Evolutionary conservation across 1,284 basidiomycete species (phyloP).

Genomic region (Nidula niveotomentosa): DNA sequence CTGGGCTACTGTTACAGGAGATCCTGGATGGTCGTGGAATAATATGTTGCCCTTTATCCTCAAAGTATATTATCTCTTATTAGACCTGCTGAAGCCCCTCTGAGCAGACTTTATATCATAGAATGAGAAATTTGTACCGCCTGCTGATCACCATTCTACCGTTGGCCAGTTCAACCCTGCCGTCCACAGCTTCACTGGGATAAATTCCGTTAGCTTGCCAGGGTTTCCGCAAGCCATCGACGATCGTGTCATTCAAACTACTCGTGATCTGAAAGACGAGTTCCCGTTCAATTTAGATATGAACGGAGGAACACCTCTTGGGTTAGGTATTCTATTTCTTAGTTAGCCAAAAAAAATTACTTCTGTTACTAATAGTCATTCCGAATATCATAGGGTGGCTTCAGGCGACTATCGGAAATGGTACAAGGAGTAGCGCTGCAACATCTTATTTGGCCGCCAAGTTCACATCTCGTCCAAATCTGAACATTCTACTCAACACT

Average conservation of each 20-base stretch:
- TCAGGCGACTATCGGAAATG: slow-evolving; percentile 21
- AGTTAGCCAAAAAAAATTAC: neutral
- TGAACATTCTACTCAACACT: slow-evolving; percentile 15
- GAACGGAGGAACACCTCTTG: slow-evolving; percentile 27
- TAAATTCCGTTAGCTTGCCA: slow-evolving; percentile 19
- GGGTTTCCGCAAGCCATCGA: slow-evolving; percentile 19
- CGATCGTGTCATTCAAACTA: slow-evolving; percentile 16
- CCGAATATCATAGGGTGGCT: slow-evolving; percentile 9
- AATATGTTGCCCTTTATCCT: slow-evolving; percentile 20
- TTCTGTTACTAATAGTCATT: neutral
- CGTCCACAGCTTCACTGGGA: slow-evolving; percentile 19
- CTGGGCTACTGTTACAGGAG: slow-evolving; percentile 20
- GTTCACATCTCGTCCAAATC: slow-evolving; percentile 17
- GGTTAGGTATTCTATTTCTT: slow-evolving; percentile 18
- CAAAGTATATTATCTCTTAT: slow-evolving; percentile 13
- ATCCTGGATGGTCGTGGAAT: slow-evolving; percentile 26
- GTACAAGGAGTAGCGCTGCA: slow-evolving; percentile 20
- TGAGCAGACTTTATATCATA: slow-evolving; percentile 1
- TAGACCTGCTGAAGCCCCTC: neutral
- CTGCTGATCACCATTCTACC: slow-evolving; percentile 17
- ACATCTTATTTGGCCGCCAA: slow-evolving; percentile 30
- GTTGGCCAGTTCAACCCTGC: slow-evolving; percentile 19
- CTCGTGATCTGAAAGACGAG: slow-evolving; percentile 8
- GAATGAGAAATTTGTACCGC: slow-evolving; percentile 15
- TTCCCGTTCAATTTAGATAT: slow-evolving; percentile 23